Percentiles rank a stretch among this genome's conserved stretches.
These are phyloP conservation scores for Suillus luteus DNA, from an alignment of 768 basidiomycete species.

Conservation along the genomic window DNA sequence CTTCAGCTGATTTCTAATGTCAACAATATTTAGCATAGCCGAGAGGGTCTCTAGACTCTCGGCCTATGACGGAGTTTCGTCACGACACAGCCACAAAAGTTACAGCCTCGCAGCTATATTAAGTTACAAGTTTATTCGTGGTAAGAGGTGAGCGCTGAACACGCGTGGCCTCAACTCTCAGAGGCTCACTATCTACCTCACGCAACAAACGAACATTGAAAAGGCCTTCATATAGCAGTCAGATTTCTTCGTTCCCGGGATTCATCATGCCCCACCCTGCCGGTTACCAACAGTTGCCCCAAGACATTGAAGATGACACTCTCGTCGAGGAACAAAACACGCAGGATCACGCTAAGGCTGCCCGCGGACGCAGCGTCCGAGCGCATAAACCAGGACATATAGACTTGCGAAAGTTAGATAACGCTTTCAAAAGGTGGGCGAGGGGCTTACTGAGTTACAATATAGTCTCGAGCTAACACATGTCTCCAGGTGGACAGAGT, in stretches of 20 bases:
- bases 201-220: neutral
- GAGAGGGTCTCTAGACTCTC: no score
- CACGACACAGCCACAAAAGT: constrained; percentile 1
- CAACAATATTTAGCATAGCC: no score
- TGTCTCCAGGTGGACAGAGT: constrained; percentile 73
- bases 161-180: constrained; percentile 4
- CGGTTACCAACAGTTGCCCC: constrained; percentile 50
- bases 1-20: no score
- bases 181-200: neutral
- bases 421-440: constrained; percentile 76
- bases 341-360: constrained; percentile 23
- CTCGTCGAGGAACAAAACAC: constrained; percentile 33
- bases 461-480: constrained; percentile 3
- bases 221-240: neutral
- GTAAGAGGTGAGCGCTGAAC: neutral
- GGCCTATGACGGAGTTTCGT: neutral
- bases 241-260: neutral
- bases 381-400: constrained; percentile 60
- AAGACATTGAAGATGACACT: constrained; percentile 40
- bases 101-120: constrained; percentile 1
- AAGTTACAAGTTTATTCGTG: neutral
- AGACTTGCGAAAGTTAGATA: constrained; percentile 78
- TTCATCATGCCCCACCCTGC: constrained; percentile 44
- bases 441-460: constrained; percentile 3
- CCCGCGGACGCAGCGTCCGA: constrained; percentile 31